These are phyloP conservation scores for Xylaria palmicola DNA, from an alignment of 495 filamentous ascomycete species.

Conservation along the genomic window DNA sequence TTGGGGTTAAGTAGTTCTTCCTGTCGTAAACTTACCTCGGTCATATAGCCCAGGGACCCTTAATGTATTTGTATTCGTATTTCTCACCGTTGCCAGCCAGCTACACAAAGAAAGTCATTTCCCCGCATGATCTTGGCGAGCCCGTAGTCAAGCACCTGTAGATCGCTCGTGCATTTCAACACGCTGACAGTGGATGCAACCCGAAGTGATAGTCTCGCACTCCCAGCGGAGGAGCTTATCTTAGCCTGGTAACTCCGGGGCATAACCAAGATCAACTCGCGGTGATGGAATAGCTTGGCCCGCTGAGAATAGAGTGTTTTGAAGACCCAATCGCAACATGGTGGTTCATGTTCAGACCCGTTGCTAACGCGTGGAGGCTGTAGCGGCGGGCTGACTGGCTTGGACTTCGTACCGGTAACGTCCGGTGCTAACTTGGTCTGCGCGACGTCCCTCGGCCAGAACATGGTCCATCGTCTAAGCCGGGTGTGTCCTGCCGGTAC, in stretches of 20 bases:
- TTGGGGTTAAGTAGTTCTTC: too few relatives aligned
- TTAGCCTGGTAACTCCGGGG: neutral
- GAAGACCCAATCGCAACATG: too few relatives aligned
- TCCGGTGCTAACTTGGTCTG: too few relatives aligned
- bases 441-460: too few relatives aligned
- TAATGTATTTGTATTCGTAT: neutral
- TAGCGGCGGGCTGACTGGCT: too few relatives aligned
- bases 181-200: neutral
- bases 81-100: neutral
- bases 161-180: neutral
- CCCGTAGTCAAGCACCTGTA: neutral
- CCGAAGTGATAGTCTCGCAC: neutral
- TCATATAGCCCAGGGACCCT: neutral
- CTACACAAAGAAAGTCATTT: neutral
- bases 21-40: neutral
- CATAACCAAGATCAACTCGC: neutral
- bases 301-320: too few relatives aligned
- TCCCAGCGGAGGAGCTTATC: neutral
- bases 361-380: too few relatives aligned
- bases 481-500: too few relatives aligned
- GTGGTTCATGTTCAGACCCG: too few relatives aligned
- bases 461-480: too few relatives aligned
- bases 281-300: too few relatives aligned
- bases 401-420: too few relatives aligned
- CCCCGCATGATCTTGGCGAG: conserved; percentile 7